These are phyloP conservation scores for Phytophthora macrochlamydospora DNA, from an alignment of 352 stramenopile species.

Conservation along the genomic window DNA sequence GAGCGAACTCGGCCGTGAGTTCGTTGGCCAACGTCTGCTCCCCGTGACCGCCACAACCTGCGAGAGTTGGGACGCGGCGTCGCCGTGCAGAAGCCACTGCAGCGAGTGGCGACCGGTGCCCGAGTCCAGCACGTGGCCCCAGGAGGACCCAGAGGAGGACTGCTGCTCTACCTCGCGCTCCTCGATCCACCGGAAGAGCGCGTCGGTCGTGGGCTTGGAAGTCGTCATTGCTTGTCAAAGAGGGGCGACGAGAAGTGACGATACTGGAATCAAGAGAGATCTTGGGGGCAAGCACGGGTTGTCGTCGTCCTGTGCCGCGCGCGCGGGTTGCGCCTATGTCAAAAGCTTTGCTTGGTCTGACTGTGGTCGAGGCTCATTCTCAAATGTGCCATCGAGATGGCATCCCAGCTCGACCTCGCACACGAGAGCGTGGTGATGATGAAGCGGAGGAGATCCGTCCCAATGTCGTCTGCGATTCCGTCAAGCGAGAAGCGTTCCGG, in stretches of 20 bases:
- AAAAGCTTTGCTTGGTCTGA: too few species aligned
- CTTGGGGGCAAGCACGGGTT: background rate
- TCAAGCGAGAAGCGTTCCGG: too few species aligned
- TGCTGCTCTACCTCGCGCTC: conserved; percentile 44
- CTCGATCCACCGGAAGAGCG: conserved; percentile 80
- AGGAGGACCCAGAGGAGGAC: conserved; percentile 26
- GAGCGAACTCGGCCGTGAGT: conserved; percentile 43
- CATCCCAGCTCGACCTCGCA: too few species aligned
- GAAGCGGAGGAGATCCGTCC: too few species aligned
- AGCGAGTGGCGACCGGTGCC: conserved; percentile 91
- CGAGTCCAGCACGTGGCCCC: conserved; percentile 85
- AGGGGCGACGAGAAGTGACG: background rate
- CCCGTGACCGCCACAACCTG: conserved; percentile 74
- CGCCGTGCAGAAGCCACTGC: conserved; percentile 72
- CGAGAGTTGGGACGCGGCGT: conserved; percentile 27
- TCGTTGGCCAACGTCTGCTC: conserved; percentile 59
- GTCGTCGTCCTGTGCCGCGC: background rate
- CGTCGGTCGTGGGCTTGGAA: conserved; percentile 55
- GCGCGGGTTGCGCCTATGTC: too few species aligned
- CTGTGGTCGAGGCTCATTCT: too few species aligned
- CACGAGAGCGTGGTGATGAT: too few species aligned
- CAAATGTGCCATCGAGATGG: too few species aligned
- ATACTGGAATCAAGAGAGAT: conserved; percentile 4
- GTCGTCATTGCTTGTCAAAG: conserved; percentile 9
- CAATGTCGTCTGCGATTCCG: too few species aligned